Conservation (phyloP, 768 basidiomycete genomes). For the Hirschioporus abietinus region DNA sequence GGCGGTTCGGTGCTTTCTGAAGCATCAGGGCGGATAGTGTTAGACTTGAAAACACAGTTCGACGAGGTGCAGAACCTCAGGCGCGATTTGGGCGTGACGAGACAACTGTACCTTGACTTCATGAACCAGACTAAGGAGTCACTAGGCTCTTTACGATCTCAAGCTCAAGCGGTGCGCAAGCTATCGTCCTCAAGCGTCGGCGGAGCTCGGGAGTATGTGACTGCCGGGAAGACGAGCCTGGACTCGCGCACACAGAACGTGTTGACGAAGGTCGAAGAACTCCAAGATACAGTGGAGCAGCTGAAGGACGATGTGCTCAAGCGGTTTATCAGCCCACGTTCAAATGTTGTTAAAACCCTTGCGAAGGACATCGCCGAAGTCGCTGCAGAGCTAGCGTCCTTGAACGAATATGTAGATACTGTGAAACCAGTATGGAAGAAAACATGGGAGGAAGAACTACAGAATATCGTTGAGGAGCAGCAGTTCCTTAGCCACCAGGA, state of each 20-base stretch:
- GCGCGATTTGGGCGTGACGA: conserved; percentile 88
- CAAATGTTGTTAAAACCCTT: conserved; percentile 61
- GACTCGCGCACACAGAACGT: conserved; percentile 85
- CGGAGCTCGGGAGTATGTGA: conserved; percentile 82
- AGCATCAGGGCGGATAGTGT: conserved; percentile 66
- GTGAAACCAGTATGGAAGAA: conserved; percentile 98
- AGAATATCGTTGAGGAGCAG: conserved; percentile 96
- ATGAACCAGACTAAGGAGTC: conserved; percentile 88
- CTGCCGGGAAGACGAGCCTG: conserved; percentile 88
- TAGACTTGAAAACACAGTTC: conserved; percentile 86
- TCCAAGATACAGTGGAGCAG: conserved; percentile 85
- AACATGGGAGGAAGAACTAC: conserved; percentile 95
- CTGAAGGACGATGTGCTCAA: conserved; percentile 90
- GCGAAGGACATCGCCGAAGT: conserved; percentile 65
- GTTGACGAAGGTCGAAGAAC: conserved; percentile 87
- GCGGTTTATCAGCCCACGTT: conserved; percentile 80
- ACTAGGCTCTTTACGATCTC: conserved; percentile 67
- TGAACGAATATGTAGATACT: conserved; percentile 81
- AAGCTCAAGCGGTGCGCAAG: conserved; percentile 85
- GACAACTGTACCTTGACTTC: conserved; percentile 93
- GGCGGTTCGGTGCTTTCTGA: conserved; percentile 72
- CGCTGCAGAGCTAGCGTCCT: conserved; percentile 62
- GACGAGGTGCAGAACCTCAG: conserved; percentile 94
- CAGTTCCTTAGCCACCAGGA: conserved; percentile 91
- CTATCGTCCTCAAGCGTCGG: conserved; percentile 78